Evolutionary conservation across 2,329 filamentous ascomycete species (phyloP), one percentile per base, ranked within the genome.

Genomic region (Lanzia echinophila): DNA sequence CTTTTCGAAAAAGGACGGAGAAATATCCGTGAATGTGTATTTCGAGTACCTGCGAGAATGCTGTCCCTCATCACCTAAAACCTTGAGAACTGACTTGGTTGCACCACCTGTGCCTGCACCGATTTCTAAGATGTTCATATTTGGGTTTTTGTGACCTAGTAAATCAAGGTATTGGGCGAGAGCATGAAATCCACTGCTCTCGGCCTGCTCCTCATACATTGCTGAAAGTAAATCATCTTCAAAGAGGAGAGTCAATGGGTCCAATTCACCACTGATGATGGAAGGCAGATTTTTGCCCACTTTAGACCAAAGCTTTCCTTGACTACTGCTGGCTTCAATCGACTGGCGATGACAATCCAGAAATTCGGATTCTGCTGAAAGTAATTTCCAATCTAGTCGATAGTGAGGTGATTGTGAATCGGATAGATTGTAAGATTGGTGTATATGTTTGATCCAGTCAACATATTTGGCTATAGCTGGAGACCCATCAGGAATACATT

Each of bases 1-100:
- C 10, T n/a, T 39, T 12, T 42, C 36, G 39, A 73, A 72, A 62
- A 72, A 73, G 1, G 64, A 67, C 1, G 69, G 42, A 3, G 60
- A 61, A 6, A 66, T 56, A 55, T 66, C 63, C 3, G 64, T 66
- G 47, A 55, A 63, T 34, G 33, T 10, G 6, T 13, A 28, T 51
- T 56, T 19, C 50, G 15, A n/a, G 36, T 36, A 11, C 52, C 49
- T 17, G n/a, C n/a, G n/a, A n/a, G n/a, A n/a, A n/a, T n/a, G n/a
- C n/a, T n/a, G n/a, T n/a, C n/a, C n/a, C n/a, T n/a, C n/a, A n/a
- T n/a, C n/a, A n/a, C n/a, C 41, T 6, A 61, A 36, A 12, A 22
- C 19, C n/a, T 52, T 17, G 15, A 62, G 47, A 5, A 61, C 32
- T 6, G 39, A 45, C 2, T 24, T 7, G 10, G 61, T 62, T 2